These are phyloP conservation scores for Penicillium sp. DNA, from an alignment of 2,329 filamentous ascomycete genomes.

Conservation along the genomic window DNA sequence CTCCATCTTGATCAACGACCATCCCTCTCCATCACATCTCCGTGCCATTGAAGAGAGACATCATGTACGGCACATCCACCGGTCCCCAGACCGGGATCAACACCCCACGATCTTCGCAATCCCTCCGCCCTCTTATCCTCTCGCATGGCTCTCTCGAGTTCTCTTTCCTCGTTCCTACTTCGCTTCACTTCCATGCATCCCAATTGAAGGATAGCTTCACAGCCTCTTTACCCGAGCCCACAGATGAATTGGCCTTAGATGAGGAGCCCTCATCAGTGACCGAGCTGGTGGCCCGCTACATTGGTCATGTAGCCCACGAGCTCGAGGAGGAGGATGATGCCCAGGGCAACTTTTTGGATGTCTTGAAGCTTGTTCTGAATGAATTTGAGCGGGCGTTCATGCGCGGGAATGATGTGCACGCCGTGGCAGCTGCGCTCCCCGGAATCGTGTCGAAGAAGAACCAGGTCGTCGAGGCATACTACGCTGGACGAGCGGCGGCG, in stretches of 20 bases:
- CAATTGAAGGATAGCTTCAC: conserved; percentile 91
- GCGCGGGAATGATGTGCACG: conserved; percentile 93
- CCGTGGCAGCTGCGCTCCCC: conserved; percentile 78
- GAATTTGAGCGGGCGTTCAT: conserved; percentile 97
- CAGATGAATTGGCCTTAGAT: conserved; percentile 96
- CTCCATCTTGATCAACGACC: not conserved
- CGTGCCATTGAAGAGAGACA: conserved; percentile 29
- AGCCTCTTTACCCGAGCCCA: conserved; percentile 80
- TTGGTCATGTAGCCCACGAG: conserved; percentile 85
- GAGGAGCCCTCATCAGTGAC: conserved; percentile 96
- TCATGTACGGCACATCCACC: conserved; percentile 81
- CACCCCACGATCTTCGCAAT: conserved; percentile 90
- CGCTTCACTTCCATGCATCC: conserved; percentile 91
- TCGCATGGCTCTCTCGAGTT: conserved; percentile 94
- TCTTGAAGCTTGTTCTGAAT: conserved; percentile 87
- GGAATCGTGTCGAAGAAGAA: conserved; percentile 94
- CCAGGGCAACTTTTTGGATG: conserved; percentile 86
- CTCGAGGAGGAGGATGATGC: conserved; percentile 89
- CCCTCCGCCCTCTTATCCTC: conserved; percentile 86
- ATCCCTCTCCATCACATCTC: too few species aligned
- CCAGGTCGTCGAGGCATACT: conserved; percentile 86
- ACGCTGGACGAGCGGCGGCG: conserved; percentile 78
- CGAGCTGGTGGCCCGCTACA: conserved; percentile 90
- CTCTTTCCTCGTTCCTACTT: conserved; percentile 92
- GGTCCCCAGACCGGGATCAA: conserved; percentile 94